Evolutionary conservation across 441 rosid species (phyloP).

Genomic region (Corymbia calophylla): DNA sequence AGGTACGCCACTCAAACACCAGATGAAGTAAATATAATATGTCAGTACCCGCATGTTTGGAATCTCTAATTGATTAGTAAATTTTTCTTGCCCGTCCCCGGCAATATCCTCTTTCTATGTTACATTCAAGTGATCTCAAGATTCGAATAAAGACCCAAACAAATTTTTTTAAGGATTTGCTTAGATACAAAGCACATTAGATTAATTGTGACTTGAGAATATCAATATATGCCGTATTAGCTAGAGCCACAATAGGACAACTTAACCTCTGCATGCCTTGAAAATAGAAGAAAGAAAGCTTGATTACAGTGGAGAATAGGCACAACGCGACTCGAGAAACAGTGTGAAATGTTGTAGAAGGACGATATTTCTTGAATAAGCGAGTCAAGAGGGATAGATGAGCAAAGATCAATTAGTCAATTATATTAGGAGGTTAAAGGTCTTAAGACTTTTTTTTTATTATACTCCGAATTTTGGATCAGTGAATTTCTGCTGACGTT

Average conservation of each 20-base stretch:
- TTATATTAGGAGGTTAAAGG: background rate
- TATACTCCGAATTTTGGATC: background rate
- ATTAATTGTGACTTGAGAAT: background rate
- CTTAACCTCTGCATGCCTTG: background rate
- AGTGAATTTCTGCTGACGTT: background rate
- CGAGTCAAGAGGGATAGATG: background rate
- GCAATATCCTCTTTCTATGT: background rate
- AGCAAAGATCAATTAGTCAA: background rate
- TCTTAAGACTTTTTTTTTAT: background rate
- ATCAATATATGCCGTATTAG: background rate
- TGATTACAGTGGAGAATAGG: background rate
- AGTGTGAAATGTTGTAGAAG: background rate
- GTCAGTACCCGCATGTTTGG: too few species aligned
- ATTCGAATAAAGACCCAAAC: too few species aligned
- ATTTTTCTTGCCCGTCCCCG: background rate
- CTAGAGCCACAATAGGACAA: background rate
- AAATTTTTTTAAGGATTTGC: background rate
- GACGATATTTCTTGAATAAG: background rate
- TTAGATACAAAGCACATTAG: background rate
- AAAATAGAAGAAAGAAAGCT: background rate
- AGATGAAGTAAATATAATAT: background rate
- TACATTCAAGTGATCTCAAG: background rate
- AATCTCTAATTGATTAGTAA: background rate
- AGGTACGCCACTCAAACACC: background rate
- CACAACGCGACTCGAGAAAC: background rate